Evolutionary conservation across 2,329 filamentous ascomycete genomes (phyloP).

Genomic region (Pyrenochaeta sp.): DNA sequence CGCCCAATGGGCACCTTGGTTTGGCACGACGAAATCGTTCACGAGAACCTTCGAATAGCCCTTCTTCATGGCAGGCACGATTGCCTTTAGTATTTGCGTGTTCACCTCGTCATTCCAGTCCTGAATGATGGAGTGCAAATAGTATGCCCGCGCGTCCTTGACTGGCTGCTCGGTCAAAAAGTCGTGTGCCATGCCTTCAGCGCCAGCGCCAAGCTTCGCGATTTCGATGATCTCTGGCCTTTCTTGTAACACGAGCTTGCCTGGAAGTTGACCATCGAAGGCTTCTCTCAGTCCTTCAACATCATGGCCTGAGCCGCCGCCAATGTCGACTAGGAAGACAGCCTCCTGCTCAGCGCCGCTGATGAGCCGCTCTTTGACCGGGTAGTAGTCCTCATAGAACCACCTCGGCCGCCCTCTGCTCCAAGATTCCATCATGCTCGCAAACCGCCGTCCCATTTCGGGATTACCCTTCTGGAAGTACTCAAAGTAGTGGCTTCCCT

Average conservation of each 20-base stretch:
- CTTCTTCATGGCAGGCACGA: conserved; percentile 38
- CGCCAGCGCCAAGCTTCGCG: conserved; percentile 28
- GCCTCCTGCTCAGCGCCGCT: conserved; percentile 17
- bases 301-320: conserved; percentile 35
- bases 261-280: conserved; percentile 24
- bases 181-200: conserved; percentile 47
- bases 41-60: conserved; percentile 39
- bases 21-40: conserved; percentile 39
- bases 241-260: conserved; percentile 34
- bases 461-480: conserved; percentile 30
- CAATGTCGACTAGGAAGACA: conserved; percentile 34
- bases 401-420: conserved; percentile 35
- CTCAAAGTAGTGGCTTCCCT: conserved; percentile 31
- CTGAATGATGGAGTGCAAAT: conserved; percentile 40
- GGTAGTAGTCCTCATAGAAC: conserved; percentile 33
- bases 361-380: conserved; percentile 34
- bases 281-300: conserved; percentile 27
- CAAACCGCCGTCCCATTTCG: conserved; percentile 35
- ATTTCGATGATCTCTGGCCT: conserved; percentile 29
- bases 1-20: conserved; percentile 32
- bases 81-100: conserved; percentile 29
- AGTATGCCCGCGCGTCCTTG: conserved; percentile 43
- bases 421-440: conserved; percentile 40
- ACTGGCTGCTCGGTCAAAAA: conserved; percentile 44
- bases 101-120: conserved; percentile 38